Conservation (phyloP, 1,139 yeast species). For the Sugiyamaella grinbergsii region DNA sequence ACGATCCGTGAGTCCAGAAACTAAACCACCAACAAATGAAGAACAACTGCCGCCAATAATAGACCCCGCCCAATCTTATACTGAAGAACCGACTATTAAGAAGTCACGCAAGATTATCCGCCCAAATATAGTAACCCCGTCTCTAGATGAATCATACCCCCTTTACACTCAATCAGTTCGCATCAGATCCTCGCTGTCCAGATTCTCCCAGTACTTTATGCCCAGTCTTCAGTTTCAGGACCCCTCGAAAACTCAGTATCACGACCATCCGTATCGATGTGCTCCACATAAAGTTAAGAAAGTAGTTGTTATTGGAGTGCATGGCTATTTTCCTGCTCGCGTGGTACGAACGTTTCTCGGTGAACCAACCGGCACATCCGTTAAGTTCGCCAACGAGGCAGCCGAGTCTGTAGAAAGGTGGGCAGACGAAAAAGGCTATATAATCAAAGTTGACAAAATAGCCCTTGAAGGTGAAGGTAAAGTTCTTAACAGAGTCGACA, state of each 20-base stretch:
- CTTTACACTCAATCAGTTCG: constrained; percentile 31
- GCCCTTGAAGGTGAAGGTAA: constrained; percentile 94
- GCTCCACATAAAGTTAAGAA: constrained; percentile 41
- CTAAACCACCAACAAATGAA: background rate
- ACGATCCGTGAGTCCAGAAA: constrained; percentile 6
- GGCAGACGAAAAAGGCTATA: constrained; percentile 59
- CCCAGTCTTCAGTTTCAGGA: constrained; percentile 27
- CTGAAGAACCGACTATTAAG: constrained; percentile 20
- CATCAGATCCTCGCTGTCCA: constrained; percentile 30
- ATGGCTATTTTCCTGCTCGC: constrained; percentile 90
- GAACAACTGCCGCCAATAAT: constrained; percentile 2
- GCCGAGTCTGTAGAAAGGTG: constrained; percentile 74
- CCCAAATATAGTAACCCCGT: constrained; percentile 40
- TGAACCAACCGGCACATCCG: constrained; percentile 90
- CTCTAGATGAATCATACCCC: constrained; percentile 36
- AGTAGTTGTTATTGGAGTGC: constrained; percentile 85
- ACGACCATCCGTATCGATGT: constrained; percentile 30
- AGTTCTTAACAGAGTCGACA: constrained; percentile 80
- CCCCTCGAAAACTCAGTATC: constrained; percentile 24
- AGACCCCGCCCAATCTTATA: constrained; percentile 5
- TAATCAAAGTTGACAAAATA: constrained; percentile 76
- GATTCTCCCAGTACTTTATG: constrained; percentile 31
- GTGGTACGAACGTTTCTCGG: constrained; percentile 86
- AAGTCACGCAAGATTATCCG: constrained; percentile 23
- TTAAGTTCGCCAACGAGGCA: constrained; percentile 83